Base-by-base conservation (phyloP, 2,329 filamentous ascomycete species). In the Sphaerulina musiva region DNA sequence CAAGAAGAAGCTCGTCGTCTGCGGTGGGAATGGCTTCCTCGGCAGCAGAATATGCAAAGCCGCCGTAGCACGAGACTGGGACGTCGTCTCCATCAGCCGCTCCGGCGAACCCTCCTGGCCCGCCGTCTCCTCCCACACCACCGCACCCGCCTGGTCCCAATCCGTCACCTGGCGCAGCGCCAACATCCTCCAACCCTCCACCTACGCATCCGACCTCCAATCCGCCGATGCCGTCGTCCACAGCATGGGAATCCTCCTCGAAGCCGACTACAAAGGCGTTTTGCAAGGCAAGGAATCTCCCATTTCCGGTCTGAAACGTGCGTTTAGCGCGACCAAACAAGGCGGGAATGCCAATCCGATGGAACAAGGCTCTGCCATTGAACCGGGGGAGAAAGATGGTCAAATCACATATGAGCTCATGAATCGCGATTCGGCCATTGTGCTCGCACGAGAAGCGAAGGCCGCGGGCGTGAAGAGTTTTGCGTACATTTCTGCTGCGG, bases 251-350 rank as follows among this genome's bases (percentile, higher is more conserved):
- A 96, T 98, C 64, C 79, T 98, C 14, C 81, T 98, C 8, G 93
- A 98, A 76, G 90, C 91, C 47, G 93, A 98, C 76, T 98, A 98
- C 81, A 98, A 98, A 74, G 87, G 87, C 62, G 85, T 95, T 12
- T 70, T 98, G 26, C 85, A 83, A 17, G 93, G 93, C 48, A 83
- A 81, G 56, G 91, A 95, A 66, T 89, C 87, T 0, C 83, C 89
- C n/a, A 73, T 95, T 49, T 73, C 82, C 6, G 92, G 89, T 1
- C 75, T 98, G 11, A 81, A 82, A 58, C 84, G 86, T 64, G 89
- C 89, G 26, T 95, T 97, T 70, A 83, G 84, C 48, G 70, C 81
- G 1, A 78, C 80, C 2, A 85, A 85, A 62, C 64, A 71, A 73
- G 66, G 82, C 53, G 81, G 82, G 51, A 78, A 74, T 65, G 57